These are phyloP conservation scores for Phytophthora pisi DNA, from an alignment of 352 stramenopile genomes.

Conservation along the genomic window DNA sequence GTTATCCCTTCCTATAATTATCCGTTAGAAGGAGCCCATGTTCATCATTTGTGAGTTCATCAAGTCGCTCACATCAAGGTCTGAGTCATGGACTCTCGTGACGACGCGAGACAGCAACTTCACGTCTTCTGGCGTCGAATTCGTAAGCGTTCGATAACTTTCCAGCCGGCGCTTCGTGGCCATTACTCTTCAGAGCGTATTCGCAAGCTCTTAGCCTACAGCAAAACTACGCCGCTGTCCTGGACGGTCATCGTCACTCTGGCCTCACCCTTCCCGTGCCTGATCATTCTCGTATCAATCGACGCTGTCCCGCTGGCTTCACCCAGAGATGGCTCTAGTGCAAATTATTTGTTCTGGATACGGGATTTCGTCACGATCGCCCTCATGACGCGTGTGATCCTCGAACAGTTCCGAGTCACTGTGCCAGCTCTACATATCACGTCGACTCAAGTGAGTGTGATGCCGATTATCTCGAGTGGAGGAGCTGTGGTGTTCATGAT, in stretches of 20 bases:
- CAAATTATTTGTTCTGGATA: slow-evolving; percentile 41
- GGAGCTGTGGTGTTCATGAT: slow-evolving; percentile 15
- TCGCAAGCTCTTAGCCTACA: not conserved
- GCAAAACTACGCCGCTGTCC: not conserved
- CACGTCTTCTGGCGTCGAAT: not conserved
- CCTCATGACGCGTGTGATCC: slow-evolving; percentile 35
- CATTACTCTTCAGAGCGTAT: slow-evolving; percentile 40
- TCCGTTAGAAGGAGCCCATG: not conserved
- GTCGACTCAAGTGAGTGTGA: not conserved
- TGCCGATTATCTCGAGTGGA: slow-evolving; percentile 12
- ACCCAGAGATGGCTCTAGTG: slow-evolving; percentile 16
- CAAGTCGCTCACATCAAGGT: not conserved
- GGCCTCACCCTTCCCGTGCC: slow-evolving; percentile 31
- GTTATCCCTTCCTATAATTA: not conserved
- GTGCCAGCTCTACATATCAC: slow-evolving; percentile 10
- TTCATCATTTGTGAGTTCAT: not conserved
- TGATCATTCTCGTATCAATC: slow-evolving; percentile 26
- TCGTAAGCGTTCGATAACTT: not conserved
- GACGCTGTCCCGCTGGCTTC: not conserved
- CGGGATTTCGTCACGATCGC: slow-evolving; percentile 30
- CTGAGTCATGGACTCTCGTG: not conserved
- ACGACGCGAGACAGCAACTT: not conserved
- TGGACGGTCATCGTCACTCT: slow-evolving; percentile 8
- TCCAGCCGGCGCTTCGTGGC: slow-evolving; percentile 42
- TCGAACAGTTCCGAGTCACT: slow-evolving; percentile 33